A percentile compares a stretch with the other conserved stretches of the same genome.
phyloP scores from a whole-genome alignment of 257 asterid species.

The Nicotiana obtusifolia region DNA sequence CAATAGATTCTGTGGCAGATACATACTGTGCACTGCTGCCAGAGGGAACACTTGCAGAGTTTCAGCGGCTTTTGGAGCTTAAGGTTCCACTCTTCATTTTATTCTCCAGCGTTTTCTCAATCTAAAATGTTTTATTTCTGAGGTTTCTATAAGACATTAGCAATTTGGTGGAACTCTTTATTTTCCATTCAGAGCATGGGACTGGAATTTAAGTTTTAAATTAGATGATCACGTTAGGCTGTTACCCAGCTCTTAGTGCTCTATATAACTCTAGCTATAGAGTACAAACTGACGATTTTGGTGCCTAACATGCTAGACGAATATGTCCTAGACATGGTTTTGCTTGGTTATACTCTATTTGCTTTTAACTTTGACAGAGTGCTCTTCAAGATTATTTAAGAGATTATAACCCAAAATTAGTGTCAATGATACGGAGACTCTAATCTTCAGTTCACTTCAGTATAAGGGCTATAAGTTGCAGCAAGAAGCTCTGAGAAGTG shows the following conservation, averaged over 20 bases:
- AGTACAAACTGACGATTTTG: background rate
- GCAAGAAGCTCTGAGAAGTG: background rate
- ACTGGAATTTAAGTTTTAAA: background rate
- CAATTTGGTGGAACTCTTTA: background rate
- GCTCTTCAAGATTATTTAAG: background rate
- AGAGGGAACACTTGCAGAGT: constrained; percentile 86
- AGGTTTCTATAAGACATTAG: background rate
- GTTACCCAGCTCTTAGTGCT: background rate
- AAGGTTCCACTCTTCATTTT: constrained; percentile 47
- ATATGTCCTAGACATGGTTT: background rate
- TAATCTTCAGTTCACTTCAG: background rate
- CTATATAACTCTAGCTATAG: background rate
- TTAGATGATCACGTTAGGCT: background rate
- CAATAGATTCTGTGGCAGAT: constrained; percentile 96
- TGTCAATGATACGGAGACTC: background rate
- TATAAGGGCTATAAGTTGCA: background rate
- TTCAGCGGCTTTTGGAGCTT: constrained; percentile 91
- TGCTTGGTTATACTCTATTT: background rate
- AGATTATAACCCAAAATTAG: background rate
- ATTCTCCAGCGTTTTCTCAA: background rate
- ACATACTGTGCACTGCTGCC: constrained; percentile 96
- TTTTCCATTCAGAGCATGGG: background rate
- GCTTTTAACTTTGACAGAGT: background rate
- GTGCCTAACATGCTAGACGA: background rate
- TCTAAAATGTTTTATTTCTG: background rate